Conservation (phyloP, 352 stramenopile species). For the Pythium sukuiense region DNA sequence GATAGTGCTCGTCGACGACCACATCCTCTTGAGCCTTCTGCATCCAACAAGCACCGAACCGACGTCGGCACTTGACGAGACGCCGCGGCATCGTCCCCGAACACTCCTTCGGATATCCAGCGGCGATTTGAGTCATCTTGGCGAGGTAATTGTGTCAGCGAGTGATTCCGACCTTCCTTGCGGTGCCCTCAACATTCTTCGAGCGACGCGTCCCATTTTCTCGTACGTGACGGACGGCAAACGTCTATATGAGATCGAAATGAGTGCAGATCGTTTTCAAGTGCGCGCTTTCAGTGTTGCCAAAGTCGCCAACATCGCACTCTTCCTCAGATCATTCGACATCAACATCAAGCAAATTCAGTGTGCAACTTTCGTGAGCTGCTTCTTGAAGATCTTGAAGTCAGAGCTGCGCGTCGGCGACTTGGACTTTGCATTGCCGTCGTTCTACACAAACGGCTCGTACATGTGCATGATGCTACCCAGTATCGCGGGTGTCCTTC, state of each 20-base stretch:
- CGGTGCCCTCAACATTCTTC: conserved; percentile 1
- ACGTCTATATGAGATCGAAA: conserved; percentile 53
- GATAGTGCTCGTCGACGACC: conserved; percentile 42
- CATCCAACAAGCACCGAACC: conserved; percentile 25
- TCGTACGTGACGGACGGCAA: conserved; percentile 53
- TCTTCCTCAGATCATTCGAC: conserved; percentile 28
- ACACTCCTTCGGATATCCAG: conserved; percentile 33
- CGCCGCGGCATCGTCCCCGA: conserved; percentile 21
- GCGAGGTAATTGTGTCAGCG: conserved; percentile 17
- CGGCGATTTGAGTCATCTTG: conserved; percentile 10
- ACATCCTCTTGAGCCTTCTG: conserved; percentile 48
- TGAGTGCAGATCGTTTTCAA: conserved; percentile 34
- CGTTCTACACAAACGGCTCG: conserved; percentile 45
- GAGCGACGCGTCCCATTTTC: conserved; percentile 29
- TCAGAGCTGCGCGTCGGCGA: conserved; percentile 30
- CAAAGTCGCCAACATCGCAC: background rate
- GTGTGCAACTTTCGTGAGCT: conserved; percentile 36
- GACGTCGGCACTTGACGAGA: conserved; percentile 10
- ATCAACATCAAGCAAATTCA: conserved; percentile 42
- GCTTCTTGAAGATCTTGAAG: conserved; percentile 39
- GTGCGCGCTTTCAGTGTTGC: conserved; percentile 43
- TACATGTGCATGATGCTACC: conserved; percentile 35
- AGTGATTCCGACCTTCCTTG: conserved; percentile 5
- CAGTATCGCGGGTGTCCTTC: conserved; percentile 13
- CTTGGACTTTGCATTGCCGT: conserved; percentile 25